Percentiles rank a stretch among this genome's conserved stretches.
Evolutionary conservation across 305 asterid species (phyloP).

Genomic region (Nicotiana rustica): DNA sequence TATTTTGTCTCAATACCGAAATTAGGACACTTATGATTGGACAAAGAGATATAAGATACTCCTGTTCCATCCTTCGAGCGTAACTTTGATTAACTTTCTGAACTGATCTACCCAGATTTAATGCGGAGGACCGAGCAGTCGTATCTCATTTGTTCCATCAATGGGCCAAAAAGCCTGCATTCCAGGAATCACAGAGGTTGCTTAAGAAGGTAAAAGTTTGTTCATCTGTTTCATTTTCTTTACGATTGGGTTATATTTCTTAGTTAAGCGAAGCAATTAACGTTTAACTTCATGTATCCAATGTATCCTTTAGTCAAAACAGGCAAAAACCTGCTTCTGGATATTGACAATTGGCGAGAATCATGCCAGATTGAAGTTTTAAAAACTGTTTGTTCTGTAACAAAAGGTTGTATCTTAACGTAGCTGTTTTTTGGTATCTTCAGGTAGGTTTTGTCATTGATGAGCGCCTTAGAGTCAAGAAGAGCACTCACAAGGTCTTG

Average conservation of each 20-base stretch:
- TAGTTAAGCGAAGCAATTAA: constrained; percentile 10
- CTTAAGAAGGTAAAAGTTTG: constrained; percentile 72
- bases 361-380: constrained; percentile 17
- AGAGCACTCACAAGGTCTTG: constrained; percentile 77
- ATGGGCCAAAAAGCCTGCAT: constrained; percentile 98
- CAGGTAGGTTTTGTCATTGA: constrained; percentile 91
- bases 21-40: too few species aligned
- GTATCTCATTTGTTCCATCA: constrained; percentile 90
- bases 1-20: neutral
- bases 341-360: constrained; percentile 6
- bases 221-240: constrained; percentile 30
- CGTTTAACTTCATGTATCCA: neutral
- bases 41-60: neutral
- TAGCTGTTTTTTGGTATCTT: constrained; percentile 39
- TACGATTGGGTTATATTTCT: constrained; percentile 22
- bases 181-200: constrained; percentile 90
- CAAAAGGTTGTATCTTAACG: constrained; percentile 29
- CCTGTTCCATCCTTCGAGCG: neutral
- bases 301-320: constrained; percentile 9
- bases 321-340: neutral
- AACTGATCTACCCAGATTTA: constrained; percentile 60
- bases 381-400: constrained; percentile 17
- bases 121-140: constrained; percentile 72
- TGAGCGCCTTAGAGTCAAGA: constrained; percentile 83
- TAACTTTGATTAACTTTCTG: constrained; percentile 33